Conservation (phyloP, 345 rosid species). For the Syzygium aqueum region DNA sequence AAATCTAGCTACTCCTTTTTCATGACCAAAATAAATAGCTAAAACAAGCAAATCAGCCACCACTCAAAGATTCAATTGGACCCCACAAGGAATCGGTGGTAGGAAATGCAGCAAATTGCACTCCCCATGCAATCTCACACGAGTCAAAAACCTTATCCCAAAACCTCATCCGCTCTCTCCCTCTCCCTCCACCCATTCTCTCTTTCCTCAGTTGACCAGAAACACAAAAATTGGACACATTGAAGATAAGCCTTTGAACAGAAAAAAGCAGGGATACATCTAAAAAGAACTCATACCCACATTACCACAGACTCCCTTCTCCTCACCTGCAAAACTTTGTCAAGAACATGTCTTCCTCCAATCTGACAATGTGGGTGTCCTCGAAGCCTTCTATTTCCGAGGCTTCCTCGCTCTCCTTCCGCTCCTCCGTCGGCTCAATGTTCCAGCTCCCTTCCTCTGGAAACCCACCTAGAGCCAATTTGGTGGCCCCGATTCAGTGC, state of each 20-base stretch:
- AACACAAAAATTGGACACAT: constrained; percentile 1
- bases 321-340: neutral
- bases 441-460: constrained; percentile 40
- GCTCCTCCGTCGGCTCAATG: constrained; percentile 46
- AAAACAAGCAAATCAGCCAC: neutral
- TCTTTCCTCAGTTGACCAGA: constrained; percentile 14
- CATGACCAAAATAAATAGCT: neutral
- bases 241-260: constrained; percentile 22
- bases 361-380: constrained; percentile 74
- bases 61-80: neutral
- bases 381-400: constrained; percentile 72
- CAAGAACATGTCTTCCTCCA: constrained; percentile 57
- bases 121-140: neutral
- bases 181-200: constrained; percentile 51
- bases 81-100: neutral
- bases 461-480: constrained; percentile 41
- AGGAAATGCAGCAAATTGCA: neutral
- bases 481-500: constrained; percentile 51
- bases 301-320: constrained; percentile 5
- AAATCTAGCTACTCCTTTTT: neutral
- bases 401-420: constrained; percentile 60
- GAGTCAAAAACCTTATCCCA: constrained; percentile 46
- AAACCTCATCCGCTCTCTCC: constrained; percentile 54
- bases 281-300: neutral
- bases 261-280: neutral